phyloP scores from a whole-genome alignment of 2,329 filamentous ascomycete genomes.

The Metarhizium humberi region DNA sequence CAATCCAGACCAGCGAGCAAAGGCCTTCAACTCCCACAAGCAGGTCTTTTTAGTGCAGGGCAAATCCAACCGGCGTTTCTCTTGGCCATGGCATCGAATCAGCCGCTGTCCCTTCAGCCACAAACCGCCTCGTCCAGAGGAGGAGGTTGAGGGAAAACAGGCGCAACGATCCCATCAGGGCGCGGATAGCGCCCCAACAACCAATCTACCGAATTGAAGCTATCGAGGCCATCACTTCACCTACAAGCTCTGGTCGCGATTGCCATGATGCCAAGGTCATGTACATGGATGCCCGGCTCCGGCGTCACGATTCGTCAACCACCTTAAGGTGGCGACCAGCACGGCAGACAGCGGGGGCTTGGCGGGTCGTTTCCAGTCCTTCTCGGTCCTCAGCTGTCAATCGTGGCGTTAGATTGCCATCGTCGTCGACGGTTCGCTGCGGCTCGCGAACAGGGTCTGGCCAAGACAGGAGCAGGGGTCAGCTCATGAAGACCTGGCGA shows the following conservation, averaged over 20 bases:
- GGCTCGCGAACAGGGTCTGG: background rate
- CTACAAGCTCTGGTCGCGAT: too few relatives aligned
- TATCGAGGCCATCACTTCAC: background rate
- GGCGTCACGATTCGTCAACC: background rate
- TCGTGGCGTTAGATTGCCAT: background rate
- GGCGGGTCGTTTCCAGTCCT: background rate
- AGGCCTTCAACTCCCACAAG: background rate
- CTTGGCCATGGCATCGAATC: background rate
- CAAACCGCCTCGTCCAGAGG: background rate
- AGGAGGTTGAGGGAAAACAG: background rate
- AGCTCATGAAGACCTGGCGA: background rate
- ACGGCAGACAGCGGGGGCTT: background rate
- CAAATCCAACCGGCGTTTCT: background rate
- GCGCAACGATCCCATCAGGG: background rate
- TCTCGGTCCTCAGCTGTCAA: background rate
- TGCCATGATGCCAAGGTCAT: background rate
- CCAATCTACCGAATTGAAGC: background rate
- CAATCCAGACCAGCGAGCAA: too few relatives aligned
- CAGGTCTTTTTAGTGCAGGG: background rate
- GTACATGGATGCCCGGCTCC: background rate
- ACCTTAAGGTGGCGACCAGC: background rate
- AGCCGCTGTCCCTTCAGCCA: background rate
- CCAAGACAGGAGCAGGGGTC: background rate
- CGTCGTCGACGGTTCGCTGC: background rate
- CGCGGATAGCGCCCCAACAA: background rate